Base-by-base conservation (phyloP, 768 basidiomycete species). In the Kwoniella sp. region DNA sequence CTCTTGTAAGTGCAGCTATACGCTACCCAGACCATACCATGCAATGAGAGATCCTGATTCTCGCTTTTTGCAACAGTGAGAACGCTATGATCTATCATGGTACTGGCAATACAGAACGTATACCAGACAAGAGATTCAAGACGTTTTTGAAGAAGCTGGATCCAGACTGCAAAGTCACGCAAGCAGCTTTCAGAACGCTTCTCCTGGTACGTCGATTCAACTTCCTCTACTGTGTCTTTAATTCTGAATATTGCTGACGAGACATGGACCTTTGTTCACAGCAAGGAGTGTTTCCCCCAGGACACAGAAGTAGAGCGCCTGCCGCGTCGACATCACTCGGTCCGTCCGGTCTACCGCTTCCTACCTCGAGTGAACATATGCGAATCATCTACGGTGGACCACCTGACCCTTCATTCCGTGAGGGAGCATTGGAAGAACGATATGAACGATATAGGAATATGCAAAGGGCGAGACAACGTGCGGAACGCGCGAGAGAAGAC, bases 121-220 rank as follows among this genome's bases (percentile, higher is more conserved):
- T 62, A 1, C 22, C 27, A 2, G 71, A 73, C 33, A 60, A 58
- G 25, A 52, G 66, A 2, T 68, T 74, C 27, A 37, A 57, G 22
- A 64, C 68, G 1, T 74, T 74, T 36, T 54, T 74, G 44, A 67
- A 54, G 44, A 44, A 55, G 12, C 60, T 74, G 3, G 65, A 74
- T 50, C 51, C 65, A 3, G 44, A 55, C 1, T 59, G 70, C 46
- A 61, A 44, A 24, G 13, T 49, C 22, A 58, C 53, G 4, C 73
- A 70, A 47, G 46, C 40, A 3, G 56, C 54, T 12, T 72, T 74
- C 56, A 57, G 30, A 19, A 29, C 29, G 1, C 46, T 74, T 0
- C 52, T 74, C 1, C 27, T 55, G 26, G 73, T 74, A 37, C n/a
- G 10, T 50, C 8, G 27, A 3, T 25, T 1, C 37, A 2, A 13